phyloP scores from a whole-genome alignment of 2,329 filamentous ascomycete genomes.

The Stenocarpella maydis region DNA sequence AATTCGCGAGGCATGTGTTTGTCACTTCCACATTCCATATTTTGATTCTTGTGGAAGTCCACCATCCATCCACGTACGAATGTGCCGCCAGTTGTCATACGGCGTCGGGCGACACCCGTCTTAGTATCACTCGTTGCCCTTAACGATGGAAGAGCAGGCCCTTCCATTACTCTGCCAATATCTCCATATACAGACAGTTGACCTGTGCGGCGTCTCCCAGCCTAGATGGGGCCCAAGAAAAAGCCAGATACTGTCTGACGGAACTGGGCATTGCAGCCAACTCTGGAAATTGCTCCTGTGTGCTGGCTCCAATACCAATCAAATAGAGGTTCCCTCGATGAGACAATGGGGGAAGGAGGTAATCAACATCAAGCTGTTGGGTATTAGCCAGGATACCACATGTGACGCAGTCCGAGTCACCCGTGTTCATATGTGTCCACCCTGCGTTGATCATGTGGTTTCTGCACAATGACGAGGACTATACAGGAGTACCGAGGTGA shows the following conservation, averaged over 20 bases:
- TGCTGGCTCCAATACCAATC: not conserved
- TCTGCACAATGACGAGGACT: not conserved
- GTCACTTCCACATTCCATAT: not conserved
- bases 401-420: no score
- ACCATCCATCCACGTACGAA: not conserved
- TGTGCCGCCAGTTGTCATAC: conserved; percentile 11
- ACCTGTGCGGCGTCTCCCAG: conserved; percentile 4
- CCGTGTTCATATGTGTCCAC: no score
- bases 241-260: conserved; percentile 12
- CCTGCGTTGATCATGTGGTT: no score
- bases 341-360: not conserved
- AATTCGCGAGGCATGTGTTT: not conserved
- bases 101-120: conserved; percentile 22
- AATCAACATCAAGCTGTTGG: not conserved
- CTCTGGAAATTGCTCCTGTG: not conserved
- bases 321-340: not conserved
- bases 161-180: not conserved
- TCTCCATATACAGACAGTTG: conserved; percentile 4
- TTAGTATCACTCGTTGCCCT: conserved; percentile 16
- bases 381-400: no score
- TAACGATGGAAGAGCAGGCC: not conserved
- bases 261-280: not conserved
- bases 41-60: not conserved
- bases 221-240: not conserved
- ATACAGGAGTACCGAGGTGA: not conserved